Base-by-base conservation (phyloP, 305 asterid genomes). In the Fraxinus albicans region DNA sequence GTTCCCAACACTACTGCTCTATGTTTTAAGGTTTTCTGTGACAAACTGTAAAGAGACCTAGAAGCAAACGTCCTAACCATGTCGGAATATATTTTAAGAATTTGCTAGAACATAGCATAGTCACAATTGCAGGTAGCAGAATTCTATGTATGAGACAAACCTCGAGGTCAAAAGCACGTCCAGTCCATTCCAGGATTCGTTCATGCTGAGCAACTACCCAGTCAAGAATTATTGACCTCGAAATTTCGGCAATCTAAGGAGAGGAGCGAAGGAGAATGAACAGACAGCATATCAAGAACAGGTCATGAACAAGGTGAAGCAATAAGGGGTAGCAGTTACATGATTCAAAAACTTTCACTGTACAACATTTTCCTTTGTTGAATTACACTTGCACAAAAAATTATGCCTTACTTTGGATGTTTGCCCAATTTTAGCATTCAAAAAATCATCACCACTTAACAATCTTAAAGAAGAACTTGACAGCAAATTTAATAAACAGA, bases 111-210 rank as follows among this genome's bases (percentile, higher is more conserved):
- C 67, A 31, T 47, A 75, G 75, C 78, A 69, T 31, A 38, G 75
- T 44, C 79, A 73, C n/a, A 76, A 78, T 21, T 75, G 77, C 36
- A 73, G 77, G 86, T 67, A 38, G 81, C 73, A 50, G 70, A 19
- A 15, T 67, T 80, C 80, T 27, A 79, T 72, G 81, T 63, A 36
- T 7, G 53, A 87, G 79, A 83, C 89, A 77, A 77, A 96, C 99
- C 99, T 94, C 99, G 70, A 94, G 97, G 90, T 92, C 97, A 90
- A 90, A 94, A 87, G 97, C 92, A 81, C 99, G 95, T 13, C 97
- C 97, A 77, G 98, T 93, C 99, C 99, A 94, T 86, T 96, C 98
- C 84, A 96, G 93, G 86, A 93, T 91, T 84, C 94, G 91, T 72
- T 86, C 93, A 81, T 94, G 93, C 86, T 96, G 99, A 53, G 95